Evolutionary conservation across 805 yeast genomes (phyloP), one percentile per base, ranked within the genome.

Genomic region (Isabelozyma gotoi): DNA sequence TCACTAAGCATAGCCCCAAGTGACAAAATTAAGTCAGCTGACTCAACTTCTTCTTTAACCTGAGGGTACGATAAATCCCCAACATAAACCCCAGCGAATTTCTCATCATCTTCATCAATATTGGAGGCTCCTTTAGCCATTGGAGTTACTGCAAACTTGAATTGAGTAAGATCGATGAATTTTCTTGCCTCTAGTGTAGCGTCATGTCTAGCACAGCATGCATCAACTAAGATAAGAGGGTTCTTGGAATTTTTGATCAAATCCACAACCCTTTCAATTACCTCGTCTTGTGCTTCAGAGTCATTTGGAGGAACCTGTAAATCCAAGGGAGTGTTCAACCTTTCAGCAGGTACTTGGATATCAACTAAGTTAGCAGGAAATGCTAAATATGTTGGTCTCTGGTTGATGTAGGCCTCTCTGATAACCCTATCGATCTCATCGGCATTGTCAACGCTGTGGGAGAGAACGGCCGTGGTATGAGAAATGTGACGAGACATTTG

Each of bases 361-460:
- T 64, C 69, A 17, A 63, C 69, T 60, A 64, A 49, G 53, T 64
- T 64, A 42, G 68, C 65, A 11, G 69, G 69, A 47, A 63, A 55
- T 4, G 65, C 68, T 42, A 64, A 46, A 55, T 64, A 64, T 10
- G 60, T 63, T 12, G 69, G 69, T 53, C 65, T 57, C 44, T 63
- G 69, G 56, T 59, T 45, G 33, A 61, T 49, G 52, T 55, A 61
- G 7, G 69, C 69, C 42, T 59, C 67, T 41, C 63, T 53, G 49
- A 64, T 62, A 39, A 60, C 56, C 36, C 67, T 48, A 53, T 64
- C 69, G 40, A 64, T 60, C 43, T 64, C 67, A n/a, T 49, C 51
- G 10, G 65, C 61, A 2, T 67, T 68, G 17, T 56, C 49, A 42
- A 38, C 44, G 45, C 55, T 53, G 47, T 61, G 67, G 36, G 55